A percentile compares a stretch with the other conserved stretches of the same genome.
Evolutionary conservation across 768 basidiomycete species (phyloP).

Genomic region (Chalciporus piperatus): DNA sequence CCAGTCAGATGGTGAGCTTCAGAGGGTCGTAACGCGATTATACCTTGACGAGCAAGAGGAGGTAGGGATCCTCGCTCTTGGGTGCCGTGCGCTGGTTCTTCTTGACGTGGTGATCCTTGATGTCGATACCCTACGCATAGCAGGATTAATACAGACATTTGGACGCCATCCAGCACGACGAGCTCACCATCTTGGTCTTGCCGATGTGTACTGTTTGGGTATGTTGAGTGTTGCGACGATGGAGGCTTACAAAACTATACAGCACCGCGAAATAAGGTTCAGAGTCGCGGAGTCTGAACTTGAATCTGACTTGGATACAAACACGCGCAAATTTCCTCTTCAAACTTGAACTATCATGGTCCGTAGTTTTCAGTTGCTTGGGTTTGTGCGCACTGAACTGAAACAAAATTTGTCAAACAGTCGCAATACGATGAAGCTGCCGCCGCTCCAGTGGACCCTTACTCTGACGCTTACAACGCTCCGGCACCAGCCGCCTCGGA

Average conservation of each 20-base stretch:
- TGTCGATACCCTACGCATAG: conserved; percentile 82
- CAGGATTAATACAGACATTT: conserved; percentile 16
- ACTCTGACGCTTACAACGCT: conserved; percentile 78
- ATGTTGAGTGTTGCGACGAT: conserved; percentile 33
- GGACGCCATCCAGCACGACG: conserved; percentile 37
- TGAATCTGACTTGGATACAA: conserved; percentile 38
- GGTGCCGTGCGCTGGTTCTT: conserved; percentile 93
- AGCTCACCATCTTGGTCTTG: conserved; percentile 82
- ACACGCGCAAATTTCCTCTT: conserved; percentile 40
- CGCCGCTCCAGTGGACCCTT: conserved; percentile 67
- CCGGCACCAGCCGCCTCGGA: conserved; percentile 48
- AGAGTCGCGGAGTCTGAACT: conserved; percentile 27
- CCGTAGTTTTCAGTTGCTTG: conserved; percentile 32
- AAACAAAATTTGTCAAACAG: conserved; percentile 12
- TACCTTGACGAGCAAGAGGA: conserved; percentile 97
- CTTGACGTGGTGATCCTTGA: conserved; percentile 97
- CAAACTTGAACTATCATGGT: conserved; percentile 70
- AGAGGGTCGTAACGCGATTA: conserved; percentile 16
- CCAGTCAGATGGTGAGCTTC: conserved; percentile 7
- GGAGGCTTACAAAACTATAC: conserved; percentile 70
- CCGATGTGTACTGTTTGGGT: conserved; percentile 50
- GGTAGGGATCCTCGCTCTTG: conserved; percentile 98
- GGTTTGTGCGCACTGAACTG: neutral
- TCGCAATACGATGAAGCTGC: conserved; percentile 65
- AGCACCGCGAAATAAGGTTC: conserved; percentile 44